These are phyloP conservation scores for Pterulicium gracile DNA, from an alignment of 1,284 basidiomycete genomes.

Conservation along the genomic window DNA sequence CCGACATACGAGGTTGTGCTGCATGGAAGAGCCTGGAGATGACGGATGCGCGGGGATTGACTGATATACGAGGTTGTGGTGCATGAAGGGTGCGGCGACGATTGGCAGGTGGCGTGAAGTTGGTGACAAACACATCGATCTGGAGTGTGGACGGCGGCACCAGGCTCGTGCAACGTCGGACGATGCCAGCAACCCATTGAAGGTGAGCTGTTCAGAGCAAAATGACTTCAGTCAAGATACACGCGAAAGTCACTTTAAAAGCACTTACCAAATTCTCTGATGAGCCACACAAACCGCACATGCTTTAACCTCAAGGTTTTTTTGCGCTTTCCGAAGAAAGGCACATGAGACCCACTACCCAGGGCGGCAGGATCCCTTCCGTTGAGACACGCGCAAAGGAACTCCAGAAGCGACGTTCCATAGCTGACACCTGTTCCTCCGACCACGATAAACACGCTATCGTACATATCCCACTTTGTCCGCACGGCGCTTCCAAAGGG, in stretches of 20 bases:
- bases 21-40: background rate
- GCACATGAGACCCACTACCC: slow-evolving; percentile 30
- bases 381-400: slow-evolving; percentile 54
- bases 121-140: slow-evolving; percentile 77
- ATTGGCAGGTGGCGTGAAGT: slow-evolving; percentile 21
- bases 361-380: slow-evolving; percentile 32
- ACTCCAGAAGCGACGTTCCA: slow-evolving; percentile 64
- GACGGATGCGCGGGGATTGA: background rate
- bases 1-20: background rate
- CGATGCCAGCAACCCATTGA: slow-evolving; percentile 68
- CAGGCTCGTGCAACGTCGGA: slow-evolving; percentile 60
- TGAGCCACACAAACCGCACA: slow-evolving; percentile 77
- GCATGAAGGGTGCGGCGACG: slow-evolving; percentile 9
- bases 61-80: background rate
- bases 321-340: slow-evolving; percentile 31
- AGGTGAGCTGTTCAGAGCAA: slow-evolving; percentile 50
- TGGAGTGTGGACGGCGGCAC: slow-evolving; percentile 49
- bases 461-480: slow-evolving; percentile 54
- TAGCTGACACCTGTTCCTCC: slow-evolving; percentile 80
- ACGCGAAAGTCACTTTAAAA: background rate
- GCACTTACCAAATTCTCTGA: slow-evolving; percentile 66
- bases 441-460: slow-evolving; percentile 59
- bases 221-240: slow-evolving; percentile 1
- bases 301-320: slow-evolving; percentile 19
- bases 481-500: slow-evolving; percentile 71